Evolutionary conservation across 2,329 filamentous ascomycete genomes (phyloP).

Genomic region (Aspergillus fischeri): DNA sequence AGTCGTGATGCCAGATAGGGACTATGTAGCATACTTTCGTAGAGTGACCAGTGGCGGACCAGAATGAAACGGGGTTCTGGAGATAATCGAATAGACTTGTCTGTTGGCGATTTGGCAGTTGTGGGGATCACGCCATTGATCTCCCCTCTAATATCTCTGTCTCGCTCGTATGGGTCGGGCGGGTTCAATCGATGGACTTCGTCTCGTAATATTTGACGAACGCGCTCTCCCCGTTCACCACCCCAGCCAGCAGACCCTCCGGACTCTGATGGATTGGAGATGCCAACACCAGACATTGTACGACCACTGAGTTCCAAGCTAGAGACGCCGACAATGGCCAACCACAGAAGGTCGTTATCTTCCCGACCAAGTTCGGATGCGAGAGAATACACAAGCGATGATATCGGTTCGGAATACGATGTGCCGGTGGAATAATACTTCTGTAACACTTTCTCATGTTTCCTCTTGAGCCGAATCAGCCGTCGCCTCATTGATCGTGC

Average conservation of each 20-base stretch:
- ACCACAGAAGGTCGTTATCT: slow-evolving; percentile 94
- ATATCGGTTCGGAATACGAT: slow-evolving; percentile 91
- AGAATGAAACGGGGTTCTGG: slow-evolving; percentile 91
- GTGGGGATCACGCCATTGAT: slow-evolving; percentile 81
- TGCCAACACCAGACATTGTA: slow-evolving; percentile 72
- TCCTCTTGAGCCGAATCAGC: slow-evolving; percentile 68
- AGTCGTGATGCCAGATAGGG: slow-evolving; percentile 88
- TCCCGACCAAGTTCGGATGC: slow-evolving; percentile 93
- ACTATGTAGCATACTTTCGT: slow-evolving; percentile 97
- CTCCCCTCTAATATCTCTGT: slow-evolving; percentile 62
- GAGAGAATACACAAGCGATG: slow-evolving; percentile 88
- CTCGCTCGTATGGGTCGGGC: slow-evolving; percentile 55
- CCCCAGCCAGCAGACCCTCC: slow-evolving; percentile 68
- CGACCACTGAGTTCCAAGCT: slow-evolving; percentile 88
- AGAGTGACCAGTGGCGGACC: slow-evolving; percentile 93
- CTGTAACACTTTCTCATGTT: slow-evolving; percentile 71
- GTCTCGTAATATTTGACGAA: slow-evolving; percentile 81
- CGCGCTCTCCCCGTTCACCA: slow-evolving; percentile 73
- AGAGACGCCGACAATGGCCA: slow-evolving; percentile 90
- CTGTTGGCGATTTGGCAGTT: slow-evolving; percentile 80
- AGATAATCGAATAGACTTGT: slow-evolving; percentile 85
- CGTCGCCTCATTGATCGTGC: slow-evolving; percentile 67
- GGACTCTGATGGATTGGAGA: slow-evolving; percentile 52
- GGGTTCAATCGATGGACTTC: slow-evolving; percentile 93
- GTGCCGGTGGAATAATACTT: slow-evolving; percentile 83